A percentile compares a stretch with the other conserved stretches of the same genome.
phyloP scores from a whole-genome alignment of 169 alveolate genomes.

The Miamiensis avidus region DNA sequence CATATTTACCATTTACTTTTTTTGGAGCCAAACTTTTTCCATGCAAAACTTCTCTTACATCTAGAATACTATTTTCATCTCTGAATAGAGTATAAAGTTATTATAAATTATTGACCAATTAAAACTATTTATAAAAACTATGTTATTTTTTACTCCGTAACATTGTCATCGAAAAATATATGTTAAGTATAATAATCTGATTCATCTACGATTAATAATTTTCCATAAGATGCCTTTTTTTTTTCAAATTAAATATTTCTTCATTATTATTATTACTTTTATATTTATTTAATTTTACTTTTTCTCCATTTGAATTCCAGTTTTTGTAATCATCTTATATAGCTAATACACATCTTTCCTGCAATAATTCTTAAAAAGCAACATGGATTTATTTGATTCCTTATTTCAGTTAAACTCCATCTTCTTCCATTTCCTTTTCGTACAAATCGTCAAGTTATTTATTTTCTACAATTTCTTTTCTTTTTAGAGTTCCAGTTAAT shows the following conservation, averaged over 20 bases:
- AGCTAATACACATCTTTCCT: slow-evolving; percentile 62
- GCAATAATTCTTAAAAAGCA: neutral
- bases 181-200: slow-evolving; percentile 74
- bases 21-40: slow-evolving; percentile 55
- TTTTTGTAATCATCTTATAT: slow-evolving; percentile 64
- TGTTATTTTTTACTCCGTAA: slow-evolving; percentile 38
- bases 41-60: slow-evolving; percentile 72
- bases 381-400: slow-evolving; percentile 29
- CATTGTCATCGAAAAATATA: slow-evolving; percentile 79
- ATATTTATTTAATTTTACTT: neutral
- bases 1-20: slow-evolving; percentile 62
- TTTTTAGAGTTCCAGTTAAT: slow-evolving; percentile 61
- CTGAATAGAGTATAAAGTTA: slow-evolving; percentile 10
- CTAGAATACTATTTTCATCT: slow-evolving; percentile 62
- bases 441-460: slow-evolving; percentile 40
- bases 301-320: slow-evolving; percentile 33
- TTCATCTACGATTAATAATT: slow-evolving; percentile 67
- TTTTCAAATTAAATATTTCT: no score
- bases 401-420: slow-evolving; percentile 21
- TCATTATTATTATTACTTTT: no score
- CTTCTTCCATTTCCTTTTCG: slow-evolving; percentile 50
- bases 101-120: neutral
- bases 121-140: neutral
- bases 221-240: slow-evolving; percentile 35
- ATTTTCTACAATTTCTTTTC: slow-evolving; percentile 29